Evolutionary conservation across 2,329 filamentous ascomycete genomes (phyloP).

Genomic region (Trichoderma oligosporum): DNA sequence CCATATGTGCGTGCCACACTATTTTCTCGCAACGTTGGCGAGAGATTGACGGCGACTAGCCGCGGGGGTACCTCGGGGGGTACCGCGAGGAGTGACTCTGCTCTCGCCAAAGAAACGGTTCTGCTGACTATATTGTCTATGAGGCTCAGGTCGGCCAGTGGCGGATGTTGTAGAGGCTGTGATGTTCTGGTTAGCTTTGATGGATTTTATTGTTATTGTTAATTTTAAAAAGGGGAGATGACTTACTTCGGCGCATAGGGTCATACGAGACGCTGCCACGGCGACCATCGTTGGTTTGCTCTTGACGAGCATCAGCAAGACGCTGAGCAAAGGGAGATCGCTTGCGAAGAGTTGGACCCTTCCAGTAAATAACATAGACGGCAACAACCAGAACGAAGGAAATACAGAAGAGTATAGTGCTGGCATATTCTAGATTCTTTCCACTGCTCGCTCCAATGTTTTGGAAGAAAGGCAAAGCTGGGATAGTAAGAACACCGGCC

Average conservation of each 20-base stretch:
- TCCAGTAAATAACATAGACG: conserved; percentile 65
- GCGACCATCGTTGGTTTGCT: conserved; percentile 29
- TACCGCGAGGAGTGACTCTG: conserved; percentile 38
- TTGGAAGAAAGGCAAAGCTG: conserved; percentile 60
- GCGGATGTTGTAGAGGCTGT: conserved; percentile 27
- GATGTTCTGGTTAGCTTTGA: too few species aligned
- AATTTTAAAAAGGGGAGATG: background rate
- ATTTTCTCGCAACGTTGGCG: conserved; percentile 21
- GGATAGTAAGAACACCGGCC: conserved; percentile 67
- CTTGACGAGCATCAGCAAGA: conserved; percentile 45
- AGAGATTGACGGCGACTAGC: conserved; percentile 34
- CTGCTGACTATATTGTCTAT: conserved; percentile 37
- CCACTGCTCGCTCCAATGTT: conserved; percentile 49
- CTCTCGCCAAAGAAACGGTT: conserved; percentile 42
- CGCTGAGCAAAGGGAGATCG: conserved; percentile 63
- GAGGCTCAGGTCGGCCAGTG: conserved; percentile 17
- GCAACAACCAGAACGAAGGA: conserved; percentile 58
- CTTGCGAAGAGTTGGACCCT: conserved; percentile 56
- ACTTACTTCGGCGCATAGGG: conserved; percentile 30
- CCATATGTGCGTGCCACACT: background rate
- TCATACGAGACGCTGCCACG: conserved; percentile 30
- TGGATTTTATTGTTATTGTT: background rate
- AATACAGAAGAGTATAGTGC: conserved; percentile 61
- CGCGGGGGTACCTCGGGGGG: conserved; percentile 37
- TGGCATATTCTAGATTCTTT: conserved; percentile 55